phyloP scores from a whole-genome alignment of 2,329 filamentous ascomycete genomes.

The Epichloe sibirici region DNA sequence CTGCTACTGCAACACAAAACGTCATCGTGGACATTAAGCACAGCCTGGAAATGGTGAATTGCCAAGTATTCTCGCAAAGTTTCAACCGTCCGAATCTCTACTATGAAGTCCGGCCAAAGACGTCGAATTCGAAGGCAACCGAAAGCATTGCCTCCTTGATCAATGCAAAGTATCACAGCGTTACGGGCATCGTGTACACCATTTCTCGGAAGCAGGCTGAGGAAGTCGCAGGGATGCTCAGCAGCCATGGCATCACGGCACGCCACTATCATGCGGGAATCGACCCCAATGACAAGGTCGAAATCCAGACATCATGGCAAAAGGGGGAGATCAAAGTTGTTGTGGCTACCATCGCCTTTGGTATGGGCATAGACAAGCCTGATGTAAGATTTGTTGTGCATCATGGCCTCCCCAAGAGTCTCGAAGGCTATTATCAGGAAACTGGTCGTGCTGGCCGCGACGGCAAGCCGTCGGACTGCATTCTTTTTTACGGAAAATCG shows the following conservation, averaged over 20 bases:
- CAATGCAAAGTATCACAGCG: conserved; percentile 50
- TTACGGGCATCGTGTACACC: conserved; percentile 89
- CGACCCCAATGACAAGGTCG: conserved; percentile 50
- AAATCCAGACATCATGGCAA: conserved; percentile 76
- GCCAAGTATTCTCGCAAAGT: conserved; percentile 75
- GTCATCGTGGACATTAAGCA: conserved; percentile 86
- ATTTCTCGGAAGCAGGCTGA: conserved; percentile 77
- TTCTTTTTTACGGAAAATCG: conserved; percentile 73
- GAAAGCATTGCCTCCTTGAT: conserved; percentile 53
- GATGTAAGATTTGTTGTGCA: conserved; percentile 96
- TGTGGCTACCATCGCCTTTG: conserved; percentile 95
- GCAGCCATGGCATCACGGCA: conserved; percentile 55
- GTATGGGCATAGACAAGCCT: conserved; percentile 99
- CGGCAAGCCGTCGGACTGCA: conserved; percentile 76
- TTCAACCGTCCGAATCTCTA: conserved; percentile 94
- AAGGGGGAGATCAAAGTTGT: conserved; percentile 71
- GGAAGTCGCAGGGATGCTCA: conserved; percentile 59
- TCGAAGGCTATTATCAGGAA: conserved; percentile 98
- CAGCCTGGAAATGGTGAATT: conserved; percentile 72
- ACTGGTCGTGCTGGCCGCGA: conserved; percentile 91
- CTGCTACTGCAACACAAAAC: conserved; percentile 86
- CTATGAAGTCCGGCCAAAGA: conserved; percentile 72
- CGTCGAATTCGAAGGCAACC: conserved; percentile 35
- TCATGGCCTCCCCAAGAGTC: conserved; percentile 80
- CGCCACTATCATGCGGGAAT: conserved; percentile 81